Evolutionary conservation across 352 stramenopile genomes (phyloP), one percentile per base, ranked within the genome.

Genomic region (Globisporangium lucens): DNA sequence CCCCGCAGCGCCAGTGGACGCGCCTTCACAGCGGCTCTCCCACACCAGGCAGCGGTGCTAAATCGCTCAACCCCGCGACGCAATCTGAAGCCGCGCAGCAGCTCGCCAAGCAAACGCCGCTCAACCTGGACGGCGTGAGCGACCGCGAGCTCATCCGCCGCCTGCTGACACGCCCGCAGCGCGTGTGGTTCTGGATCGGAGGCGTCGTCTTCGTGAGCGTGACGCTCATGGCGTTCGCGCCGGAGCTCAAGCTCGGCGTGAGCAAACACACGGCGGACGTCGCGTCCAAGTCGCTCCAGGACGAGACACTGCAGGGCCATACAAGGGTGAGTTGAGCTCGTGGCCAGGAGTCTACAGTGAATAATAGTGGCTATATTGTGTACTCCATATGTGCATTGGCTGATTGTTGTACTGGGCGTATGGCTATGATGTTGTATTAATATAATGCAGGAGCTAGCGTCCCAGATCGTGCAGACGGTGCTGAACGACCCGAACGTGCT

Each of bases 391-490:
- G 15, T 33, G 47, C 51, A 3, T n/a, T 66, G 36, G 70, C 43
- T 46, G 10, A 30, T 56, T 61, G 29, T 15, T 46, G 3, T 3
- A 38, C n/a, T 56, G 36, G 10, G 27, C 56, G 36, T 12, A 7
- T 47, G 9, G 30, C 12, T 38, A 41, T 59, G 38, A 49, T 55
- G 5, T 3, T 38, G 13, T 30, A 24, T 24, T 24, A 24, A 2
- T 35, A 9, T 41, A 29, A n/a, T 46, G 12, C 15, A 78, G 72
- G 76, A 93, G 53, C 65, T 95, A 51, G 87, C 87, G 7, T 93
- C 85, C 8, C 85, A 93, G 76, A 95, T 95, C 71, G 85, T 95
- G 12, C 87, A 95, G 71, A 95, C 87, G 7, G 85, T 95, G 71
- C 75, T 95, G 15, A 93, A 93, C 61, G 87, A 95, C 71, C 79